Conservation (phyloP, 2,329 filamentous ascomycete genomes). For the Xylariales sp. region DNA sequence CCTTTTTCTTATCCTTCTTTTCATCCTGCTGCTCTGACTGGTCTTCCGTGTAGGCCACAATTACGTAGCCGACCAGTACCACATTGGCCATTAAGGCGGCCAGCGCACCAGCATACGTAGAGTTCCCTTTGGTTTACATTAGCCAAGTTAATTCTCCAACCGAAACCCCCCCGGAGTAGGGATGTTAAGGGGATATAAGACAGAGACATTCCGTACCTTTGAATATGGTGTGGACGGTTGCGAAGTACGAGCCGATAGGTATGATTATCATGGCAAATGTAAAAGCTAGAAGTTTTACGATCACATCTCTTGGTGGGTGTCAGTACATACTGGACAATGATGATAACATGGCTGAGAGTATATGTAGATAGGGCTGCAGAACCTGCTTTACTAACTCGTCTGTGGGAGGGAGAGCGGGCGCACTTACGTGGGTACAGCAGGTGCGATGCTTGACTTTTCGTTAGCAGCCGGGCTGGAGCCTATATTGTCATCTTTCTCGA, state of each 20-base stretch:
- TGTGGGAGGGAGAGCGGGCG: no score
- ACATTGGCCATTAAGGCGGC: conserved; percentile 90
- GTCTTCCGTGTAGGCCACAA: conserved; percentile 90
- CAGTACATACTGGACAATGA: no score
- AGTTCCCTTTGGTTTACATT: conserved; percentile 61
- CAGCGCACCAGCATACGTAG: conserved; percentile 78
- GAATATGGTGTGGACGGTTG: conserved; percentile 73
- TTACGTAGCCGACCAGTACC: conserved; percentile 82
- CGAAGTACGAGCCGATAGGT: conserved; percentile 86
- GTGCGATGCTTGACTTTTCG: conserved; percentile 68
- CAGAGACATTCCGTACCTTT: no score
- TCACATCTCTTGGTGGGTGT: conserved; percentile 76
- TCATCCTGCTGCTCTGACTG: conserved; percentile 43
- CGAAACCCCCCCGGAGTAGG: neutral
- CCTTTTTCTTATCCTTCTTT: conserved; percentile 33
- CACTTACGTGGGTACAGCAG: conserved; percentile 79
- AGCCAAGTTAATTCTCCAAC: neutral
- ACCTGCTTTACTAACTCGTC: no score
- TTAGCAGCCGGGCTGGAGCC: conserved; percentile 33
- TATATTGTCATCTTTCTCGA: conserved; percentile 53
- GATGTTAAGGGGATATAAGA: no score
- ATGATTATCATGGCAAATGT: conserved; percentile 85
- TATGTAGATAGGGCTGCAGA: no score
- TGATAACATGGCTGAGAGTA: no score
- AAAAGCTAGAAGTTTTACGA: conserved; percentile 85